These are phyloP conservation scores for Sungouiozyma intestinalis DNA, from an alignment of 805 yeast species.

Conservation along the genomic window DNA sequence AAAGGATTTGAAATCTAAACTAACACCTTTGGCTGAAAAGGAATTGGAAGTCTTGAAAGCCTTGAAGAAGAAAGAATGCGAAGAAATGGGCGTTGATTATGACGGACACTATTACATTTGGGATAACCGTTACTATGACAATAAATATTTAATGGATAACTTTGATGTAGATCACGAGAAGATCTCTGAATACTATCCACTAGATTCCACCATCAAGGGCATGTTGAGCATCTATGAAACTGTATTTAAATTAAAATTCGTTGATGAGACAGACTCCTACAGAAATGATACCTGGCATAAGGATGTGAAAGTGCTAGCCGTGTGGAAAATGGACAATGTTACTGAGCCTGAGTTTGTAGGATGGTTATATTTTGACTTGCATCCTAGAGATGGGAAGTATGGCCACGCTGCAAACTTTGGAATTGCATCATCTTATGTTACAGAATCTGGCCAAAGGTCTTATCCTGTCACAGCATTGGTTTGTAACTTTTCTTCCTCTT, in stretches of 20 bases:
- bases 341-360: slow-evolving; percentile 55
- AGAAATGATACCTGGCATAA: slow-evolving; percentile 57
- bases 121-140: slow-evolving; percentile 65
- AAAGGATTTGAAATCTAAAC: slow-evolving; percentile 46
- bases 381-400: slow-evolving; percentile 79
- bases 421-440: slow-evolving; percentile 46
- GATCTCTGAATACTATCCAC: slow-evolving; percentile 70
- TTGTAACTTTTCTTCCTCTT: slow-evolving; percentile 75
- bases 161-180: slow-evolving; percentile 63
- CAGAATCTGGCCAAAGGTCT: slow-evolving; percentile 38
- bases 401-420: slow-evolving; percentile 85
- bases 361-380: slow-evolving; percentile 69
- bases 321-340: slow-evolving; percentile 48
- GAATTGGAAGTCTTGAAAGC: slow-evolving; percentile 40
- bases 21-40: slow-evolving; percentile 46
- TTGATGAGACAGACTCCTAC: slow-evolving; percentile 34
- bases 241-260: slow-evolving; percentile 59
- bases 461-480: slow-evolving; percentile 71
- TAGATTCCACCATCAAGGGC: slow-evolving; percentile 51
- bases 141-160: slow-evolving; percentile 52
- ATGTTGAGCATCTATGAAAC: slow-evolving; percentile 66
- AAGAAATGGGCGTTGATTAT: slow-evolving; percentile 33
- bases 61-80: slow-evolving; percentile 45
- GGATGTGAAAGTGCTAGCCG: slow-evolving; percentile 66
- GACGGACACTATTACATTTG: slow-evolving; percentile 47